phyloP scores from a whole-genome alignment of 2,329 filamentous ascomycete species.

The Arachnomyces sp. region DNA sequence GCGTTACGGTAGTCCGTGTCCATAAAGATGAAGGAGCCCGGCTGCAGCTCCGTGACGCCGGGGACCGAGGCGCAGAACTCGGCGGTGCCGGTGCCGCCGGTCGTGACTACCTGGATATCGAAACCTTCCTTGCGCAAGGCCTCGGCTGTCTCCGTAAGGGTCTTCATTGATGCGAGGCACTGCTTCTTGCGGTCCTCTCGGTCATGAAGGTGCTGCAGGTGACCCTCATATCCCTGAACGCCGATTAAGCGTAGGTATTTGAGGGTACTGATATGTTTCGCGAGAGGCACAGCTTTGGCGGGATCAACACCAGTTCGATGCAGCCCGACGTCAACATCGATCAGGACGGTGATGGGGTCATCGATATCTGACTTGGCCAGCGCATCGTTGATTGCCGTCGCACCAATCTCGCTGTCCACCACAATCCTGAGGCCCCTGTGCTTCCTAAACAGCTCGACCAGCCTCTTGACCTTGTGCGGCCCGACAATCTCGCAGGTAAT shows the following conservation, averaged over 20 bases:
- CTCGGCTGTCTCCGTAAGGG: conserved; percentile 38
- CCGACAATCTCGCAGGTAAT: conserved; percentile 48
- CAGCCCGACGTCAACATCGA: conserved; percentile 46
- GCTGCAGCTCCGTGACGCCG: conserved; percentile 48
- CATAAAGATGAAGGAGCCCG: conserved; percentile 52
- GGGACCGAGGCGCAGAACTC: conserved; percentile 47
- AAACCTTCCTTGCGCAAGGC: conserved; percentile 36
- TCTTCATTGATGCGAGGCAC: conserved; percentile 42
- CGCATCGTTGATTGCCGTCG: conserved; percentile 39
- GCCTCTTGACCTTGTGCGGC: conserved; percentile 37
- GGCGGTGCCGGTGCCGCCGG: conserved; percentile 46
- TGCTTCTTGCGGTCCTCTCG: conserved; percentile 33
- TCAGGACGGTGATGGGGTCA: conserved; percentile 34
- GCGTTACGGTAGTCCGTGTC: conserved; percentile 51
- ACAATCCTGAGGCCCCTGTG: conserved; percentile 38
- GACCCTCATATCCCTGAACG: conserved; percentile 48
- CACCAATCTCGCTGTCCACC: conserved; percentile 41
- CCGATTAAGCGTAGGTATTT: conserved; percentile 40
- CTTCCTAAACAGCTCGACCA: conserved; percentile 39
- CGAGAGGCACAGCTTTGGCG: conserved; percentile 36
- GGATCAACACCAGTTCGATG: conserved; percentile 44
- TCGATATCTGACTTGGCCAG: conserved; percentile 29
- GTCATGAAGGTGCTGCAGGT: conserved; percentile 46
- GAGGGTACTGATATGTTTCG: conserved; percentile 29
- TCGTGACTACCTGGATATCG: conserved; percentile 44